Evolutionary conservation across 106 monocot genomes (phyloP).

Genomic region (Dendrobium catenatum): DNA sequence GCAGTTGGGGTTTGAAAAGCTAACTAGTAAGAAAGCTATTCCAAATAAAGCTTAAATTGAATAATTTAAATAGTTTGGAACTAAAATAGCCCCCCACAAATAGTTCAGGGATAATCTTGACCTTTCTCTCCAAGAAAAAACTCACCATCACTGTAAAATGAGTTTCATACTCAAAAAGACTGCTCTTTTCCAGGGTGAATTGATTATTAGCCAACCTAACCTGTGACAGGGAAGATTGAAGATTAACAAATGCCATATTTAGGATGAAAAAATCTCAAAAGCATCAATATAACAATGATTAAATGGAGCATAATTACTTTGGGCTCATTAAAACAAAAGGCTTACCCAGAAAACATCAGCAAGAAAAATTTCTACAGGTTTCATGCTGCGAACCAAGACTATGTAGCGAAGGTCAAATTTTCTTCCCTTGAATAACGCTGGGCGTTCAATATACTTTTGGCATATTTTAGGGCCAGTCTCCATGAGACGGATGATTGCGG

Average conservation of each 20-base stretch:
- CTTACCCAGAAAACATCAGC: constrained; percentile 86
- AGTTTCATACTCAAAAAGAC: constrained; percentile 98
- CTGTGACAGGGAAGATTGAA: constrained; percentile 21
- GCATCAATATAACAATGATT: not conserved
- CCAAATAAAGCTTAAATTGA: too few relatives aligned
- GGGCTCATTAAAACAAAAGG: not conserved
- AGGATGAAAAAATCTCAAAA: not conserved
- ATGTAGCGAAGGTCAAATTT: constrained; percentile 97
- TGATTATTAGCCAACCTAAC: constrained; percentile 85
- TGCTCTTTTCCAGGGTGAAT: constrained; percentile 75
- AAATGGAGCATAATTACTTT: not conserved
- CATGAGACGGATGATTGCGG: constrained; percentile 90
- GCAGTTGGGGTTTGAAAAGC: too few relatives aligned
- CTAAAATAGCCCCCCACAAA: too few relatives aligned
- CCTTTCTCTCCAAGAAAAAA: not conserved
- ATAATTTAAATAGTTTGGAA: too few relatives aligned
- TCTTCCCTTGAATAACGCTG: constrained; percentile 72
- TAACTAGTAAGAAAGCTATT: too few relatives aligned
- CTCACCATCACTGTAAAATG: constrained; percentile 99
- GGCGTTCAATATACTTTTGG: constrained; percentile 92
- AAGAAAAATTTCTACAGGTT: constrained; percentile 82
- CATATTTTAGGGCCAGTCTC: constrained; percentile 99
- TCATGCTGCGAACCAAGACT: constrained; percentile 85
- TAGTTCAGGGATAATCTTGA: too few relatives aligned
- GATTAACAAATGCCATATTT: not conserved